A percentile compares a stretch with the other conserved stretches of the same genome.
Conservation (phyloP, 1,139 yeast species). For the Lodderomyces theae region DNA sequence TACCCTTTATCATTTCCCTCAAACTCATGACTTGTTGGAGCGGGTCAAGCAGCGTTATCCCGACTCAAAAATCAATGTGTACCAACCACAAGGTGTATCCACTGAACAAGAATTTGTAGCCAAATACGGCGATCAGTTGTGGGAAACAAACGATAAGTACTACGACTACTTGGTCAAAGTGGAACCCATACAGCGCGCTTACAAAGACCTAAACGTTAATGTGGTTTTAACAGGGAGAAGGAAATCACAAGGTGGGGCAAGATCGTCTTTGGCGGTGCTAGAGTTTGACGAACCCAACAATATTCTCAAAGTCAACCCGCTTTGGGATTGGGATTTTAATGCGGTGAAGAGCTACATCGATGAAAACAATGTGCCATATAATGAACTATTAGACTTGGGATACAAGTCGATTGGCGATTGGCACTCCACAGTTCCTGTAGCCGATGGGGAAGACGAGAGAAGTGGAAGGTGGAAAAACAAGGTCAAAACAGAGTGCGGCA, state of each 20-base stretch:
- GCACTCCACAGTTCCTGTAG: conserved; percentile 90
- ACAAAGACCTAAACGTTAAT: conserved; percentile 61
- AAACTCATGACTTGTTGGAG: conserved; percentile 75
- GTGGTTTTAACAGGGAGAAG: conserved; percentile 95
- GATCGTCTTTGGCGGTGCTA: conserved; percentile 69
- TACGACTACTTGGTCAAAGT: conserved; percentile 90
- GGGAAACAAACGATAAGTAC: conserved; percentile 79
- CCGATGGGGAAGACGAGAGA: conserved; percentile 91
- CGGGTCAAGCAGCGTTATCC: conserved; percentile 54
- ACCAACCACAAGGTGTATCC: conserved; percentile 57
- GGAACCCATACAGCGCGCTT: conserved; percentile 89
- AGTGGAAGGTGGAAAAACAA: conserved; percentile 97
- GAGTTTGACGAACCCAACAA: conserved; percentile 72
- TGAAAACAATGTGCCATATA: conserved; percentile 75
- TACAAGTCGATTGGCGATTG: conserved; percentile 94
- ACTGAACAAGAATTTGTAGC: conserved; percentile 64
- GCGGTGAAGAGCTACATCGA: conserved; percentile 72
- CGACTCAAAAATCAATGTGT: conserved; percentile 53
- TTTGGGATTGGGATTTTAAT: conserved; percentile 77
- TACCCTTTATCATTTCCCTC: conserved; percentile 90
- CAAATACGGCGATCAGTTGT: conserved; percentile 70
- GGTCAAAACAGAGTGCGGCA: conserved; percentile 93
- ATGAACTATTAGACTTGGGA: conserved; percentile 78
- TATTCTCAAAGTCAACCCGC: conserved; percentile 82
- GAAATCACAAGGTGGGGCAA: conserved; percentile 83